Percentiles rank a stretch among this genome's conserved stretches.
Evolutionary conservation across 306 rosid species (phyloP).

Genomic region (Ochetophila trinervis): DNA sequence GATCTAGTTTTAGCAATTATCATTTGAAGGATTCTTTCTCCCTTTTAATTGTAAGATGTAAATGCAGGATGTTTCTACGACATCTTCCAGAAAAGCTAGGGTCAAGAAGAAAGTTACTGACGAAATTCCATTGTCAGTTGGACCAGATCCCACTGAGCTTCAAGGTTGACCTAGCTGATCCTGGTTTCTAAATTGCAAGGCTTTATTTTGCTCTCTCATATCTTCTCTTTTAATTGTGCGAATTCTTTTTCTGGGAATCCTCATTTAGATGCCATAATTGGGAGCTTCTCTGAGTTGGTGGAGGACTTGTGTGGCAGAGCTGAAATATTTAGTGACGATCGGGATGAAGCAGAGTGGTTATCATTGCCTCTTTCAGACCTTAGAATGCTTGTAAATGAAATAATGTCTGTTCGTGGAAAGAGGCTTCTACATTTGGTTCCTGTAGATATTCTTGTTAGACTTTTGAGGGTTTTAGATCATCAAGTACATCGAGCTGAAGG

Average conservation of each 20-base stretch:
- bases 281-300: conserved; percentile 59
- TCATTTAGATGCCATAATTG: conserved; percentile 55
- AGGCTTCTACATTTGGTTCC: conserved; percentile 77
- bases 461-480: conserved; percentile 84
- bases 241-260: conserved; percentile 21
- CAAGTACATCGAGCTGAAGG: conserved; percentile 98
- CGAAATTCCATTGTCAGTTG: conserved; percentile 39
- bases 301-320: conserved; percentile 78
- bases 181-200: conserved; percentile 5
- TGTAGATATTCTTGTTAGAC: conserved; percentile 69
- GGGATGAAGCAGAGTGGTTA: conserved; percentile 91
- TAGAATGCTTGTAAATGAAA: conserved; percentile 75
- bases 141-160: conserved; percentile 51
- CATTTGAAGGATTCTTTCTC: conserved; percentile 21
- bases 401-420: conserved; percentile 76
- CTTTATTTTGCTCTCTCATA: conserved; percentile 13
- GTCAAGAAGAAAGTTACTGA: conserved; percentile 62
- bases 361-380: conserved; percentile 77
- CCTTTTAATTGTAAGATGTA: conserved; percentile 37
- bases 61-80: conserved; percentile 57
- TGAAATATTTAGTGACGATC: conserved; percentile 65
- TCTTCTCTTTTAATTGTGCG: conserved; percentile 7
- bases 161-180: conserved; percentile 58
- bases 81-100: conserved; percentile 76
- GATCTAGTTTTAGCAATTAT: conserved; percentile 24